Base-by-base conservation (phyloP, 1,284 basidiomycete genomes). In the Fomes fomentarius region DNA sequence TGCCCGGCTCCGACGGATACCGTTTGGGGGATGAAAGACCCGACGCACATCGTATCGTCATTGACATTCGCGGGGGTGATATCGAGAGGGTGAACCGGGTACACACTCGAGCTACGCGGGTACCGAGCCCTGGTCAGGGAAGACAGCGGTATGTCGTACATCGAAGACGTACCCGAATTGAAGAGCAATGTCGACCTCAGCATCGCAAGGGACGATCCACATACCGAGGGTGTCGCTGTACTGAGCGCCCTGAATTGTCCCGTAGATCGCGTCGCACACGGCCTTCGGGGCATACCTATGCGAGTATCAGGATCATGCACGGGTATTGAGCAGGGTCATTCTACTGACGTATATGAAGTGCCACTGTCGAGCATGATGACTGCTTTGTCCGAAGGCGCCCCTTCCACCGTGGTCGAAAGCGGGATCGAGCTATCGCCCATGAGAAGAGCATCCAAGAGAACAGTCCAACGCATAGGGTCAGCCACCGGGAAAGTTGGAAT, bases 61-160 rank as follows among this genome's bases (percentile, higher is more conserved):
- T 71, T 66, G n/a, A 76, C 56, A 39, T 76, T 74, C 8, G 69
- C 64, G 3, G 84, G 80, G 1, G 79, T 77, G 22, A 91, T 74
- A 67, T 93, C 90, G 21, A 93, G 76, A 12, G 90, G 90, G 67
- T 93, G 86, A 30, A 93, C 65, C 26, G 90, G 86, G 65, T 82
- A 89, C 14, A 89, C 74, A 66, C 82, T 76, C 19, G 83, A 79
- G 47, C 89, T 91, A 56, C 21, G 40, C 19, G 44, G 28, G 28
- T n/a, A n/a, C n/a, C n/a, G n/a, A n/a, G n/a, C n/a, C n/a, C n/a
- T 10, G 22, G n/a, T 24, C 14, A 14, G 24, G n/a, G 3, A 10
- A 8, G n/a, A 52, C 2, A 52, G 25, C 46, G 15, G 15, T 22
- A 40, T 25, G 28, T 33, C 35, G 21, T 39, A 28, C n/a, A 4